Percentiles rank a stretch among this genome's conserved stretches.
Conservation (phyloP, 1,139 yeast species). For the Pichia sp. region DNA sequence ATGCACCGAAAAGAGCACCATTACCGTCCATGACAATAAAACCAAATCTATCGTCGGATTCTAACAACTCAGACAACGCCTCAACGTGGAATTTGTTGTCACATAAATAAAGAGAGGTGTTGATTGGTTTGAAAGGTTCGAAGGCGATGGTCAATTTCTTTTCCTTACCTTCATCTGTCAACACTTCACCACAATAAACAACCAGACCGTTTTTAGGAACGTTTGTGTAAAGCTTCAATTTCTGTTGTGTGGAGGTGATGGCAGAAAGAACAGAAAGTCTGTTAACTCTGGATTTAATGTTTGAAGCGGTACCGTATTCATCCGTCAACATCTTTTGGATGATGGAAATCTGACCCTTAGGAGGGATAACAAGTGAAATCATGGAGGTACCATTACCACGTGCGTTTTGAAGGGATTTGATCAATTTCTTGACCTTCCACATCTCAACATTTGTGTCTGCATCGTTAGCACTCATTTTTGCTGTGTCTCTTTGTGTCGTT, state of each 20-base stretch:
- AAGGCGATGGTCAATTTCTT: constrained; percentile 91
- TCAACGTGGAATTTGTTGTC: constrained; percentile 98
- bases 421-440: constrained; percentile 96
- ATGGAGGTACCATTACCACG: constrained; percentile 98
- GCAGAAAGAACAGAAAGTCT: constrained; percentile 93
- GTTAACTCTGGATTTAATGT: constrained; percentile 95
- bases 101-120: constrained; percentile 91
- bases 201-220: constrained; percentile 95
- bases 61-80: constrained; percentile 87
- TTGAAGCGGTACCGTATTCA: constrained; percentile 98
- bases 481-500: neutral
- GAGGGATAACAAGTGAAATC: constrained; percentile 95
- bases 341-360: constrained; percentile 87
- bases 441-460: constrained; percentile 97
- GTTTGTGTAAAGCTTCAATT: constrained; percentile 79
- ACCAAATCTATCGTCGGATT: constrained; percentile 93
- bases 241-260: constrained; percentile 95
- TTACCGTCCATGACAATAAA: constrained; percentile 99
- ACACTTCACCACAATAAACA: constrained; percentile 95
- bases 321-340: constrained; percentile 90
- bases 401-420: constrained; percentile 80
- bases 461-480: constrained; percentile 39
- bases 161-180: constrained; percentile 96
- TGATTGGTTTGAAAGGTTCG: constrained; percentile 97
- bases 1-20: constrained; percentile 94